Evolutionary conservation across 2,329 filamentous ascomycete species (phyloP).

Genomic region (Sporothrix inflata): DNA sequence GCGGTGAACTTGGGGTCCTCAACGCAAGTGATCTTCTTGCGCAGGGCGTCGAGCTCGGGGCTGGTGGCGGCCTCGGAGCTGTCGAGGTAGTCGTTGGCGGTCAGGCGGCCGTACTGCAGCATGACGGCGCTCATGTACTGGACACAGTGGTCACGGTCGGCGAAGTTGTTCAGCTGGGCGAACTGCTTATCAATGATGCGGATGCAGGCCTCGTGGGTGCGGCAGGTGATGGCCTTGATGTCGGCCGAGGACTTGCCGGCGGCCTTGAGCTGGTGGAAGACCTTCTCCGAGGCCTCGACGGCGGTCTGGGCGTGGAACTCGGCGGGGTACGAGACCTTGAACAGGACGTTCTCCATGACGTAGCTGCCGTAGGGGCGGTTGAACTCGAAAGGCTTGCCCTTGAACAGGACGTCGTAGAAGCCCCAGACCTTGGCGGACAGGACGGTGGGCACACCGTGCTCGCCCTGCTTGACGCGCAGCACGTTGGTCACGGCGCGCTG

Average conservation of each 20-base stretch:
- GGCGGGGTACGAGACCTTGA: conserved; percentile 87
- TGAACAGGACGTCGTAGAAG: conserved; percentile 98
- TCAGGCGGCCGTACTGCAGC: conserved; percentile 92
- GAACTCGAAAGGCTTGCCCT: conserved; percentile 94
- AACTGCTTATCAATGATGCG: conserved; percentile 98
- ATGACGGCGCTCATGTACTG: conserved; percentile 99
- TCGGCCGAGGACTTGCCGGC: conserved; percentile 90
- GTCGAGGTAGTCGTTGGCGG: conserved; percentile 91
- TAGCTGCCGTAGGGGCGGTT: conserved; percentile 96
- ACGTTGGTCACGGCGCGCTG: conserved; percentile 91
- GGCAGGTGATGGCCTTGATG: conserved; percentile 90
- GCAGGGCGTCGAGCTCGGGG: conserved; percentile 84
- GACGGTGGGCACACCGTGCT: conserved; percentile 88
- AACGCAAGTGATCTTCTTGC: conserved; percentile 92
- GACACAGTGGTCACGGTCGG: conserved; percentile 98
- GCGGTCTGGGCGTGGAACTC: conserved; percentile 99
- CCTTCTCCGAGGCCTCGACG: conserved; percentile 88
- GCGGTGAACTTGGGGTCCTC: conserved; percentile 93
- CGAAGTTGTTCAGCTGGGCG: conserved; percentile 96
- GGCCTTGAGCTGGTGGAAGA: conserved; percentile 79
- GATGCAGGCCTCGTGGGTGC: conserved; percentile 97
- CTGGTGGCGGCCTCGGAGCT: conserved; percentile 90
- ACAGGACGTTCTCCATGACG: conserved; percentile 99
- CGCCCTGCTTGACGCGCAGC: conserved; percentile 88
- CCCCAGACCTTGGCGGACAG: conserved; percentile 93